Conservation (phyloP, 2,329 filamentous ascomycete species). For the Sphaceloma murrayae region DNA sequence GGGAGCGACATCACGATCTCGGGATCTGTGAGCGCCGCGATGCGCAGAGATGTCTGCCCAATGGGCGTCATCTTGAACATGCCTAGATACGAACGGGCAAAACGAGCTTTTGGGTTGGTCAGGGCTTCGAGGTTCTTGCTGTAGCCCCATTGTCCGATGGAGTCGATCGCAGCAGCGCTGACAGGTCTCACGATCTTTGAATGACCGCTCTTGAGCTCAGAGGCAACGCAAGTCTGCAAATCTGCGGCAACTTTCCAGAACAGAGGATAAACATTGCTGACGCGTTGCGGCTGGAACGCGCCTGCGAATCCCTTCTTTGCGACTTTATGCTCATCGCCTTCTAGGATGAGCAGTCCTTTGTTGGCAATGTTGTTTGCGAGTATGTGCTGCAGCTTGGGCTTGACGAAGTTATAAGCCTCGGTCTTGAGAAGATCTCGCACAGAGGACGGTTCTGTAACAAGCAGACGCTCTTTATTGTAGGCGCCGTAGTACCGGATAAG, state of each 20-base stretch:
- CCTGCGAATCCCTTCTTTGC: constrained; percentile 16
- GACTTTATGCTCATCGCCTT: constrained; percentile 17
- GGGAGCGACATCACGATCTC: constrained; percentile 17
- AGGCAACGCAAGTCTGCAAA: constrained; percentile 1
- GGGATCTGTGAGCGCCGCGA: constrained; percentile 17
- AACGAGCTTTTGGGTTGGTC: neutral
- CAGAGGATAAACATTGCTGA: constrained; percentile 17
- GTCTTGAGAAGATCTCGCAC: constrained; percentile 16
- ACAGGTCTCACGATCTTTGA: too few species aligned
- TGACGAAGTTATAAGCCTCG: constrained; percentile 15
- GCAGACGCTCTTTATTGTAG: constrained; percentile 18
- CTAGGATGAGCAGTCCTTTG: constrained; percentile 18
- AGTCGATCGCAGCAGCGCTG: constrained; percentile 14
- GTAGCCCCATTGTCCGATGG: constrained; percentile 16
- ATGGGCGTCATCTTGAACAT: constrained; percentile 18
- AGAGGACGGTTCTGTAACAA: constrained; percentile 14
- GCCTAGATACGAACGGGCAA: constrained; percentile 16
- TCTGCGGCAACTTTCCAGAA: constrained; percentile 16
- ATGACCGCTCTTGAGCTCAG: constrained; percentile 15
- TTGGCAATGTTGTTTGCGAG: constrained; percentile 14
- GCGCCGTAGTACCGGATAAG: constrained; percentile 19
- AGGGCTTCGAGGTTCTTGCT: constrained; percentile 14
- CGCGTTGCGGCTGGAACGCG: constrained; percentile 16
- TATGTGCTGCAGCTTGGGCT: constrained; percentile 16
- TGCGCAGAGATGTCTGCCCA: constrained; percentile 16